Percentiles rank a stretch among this genome's conserved stretches.
Evolutionary conservation across 1,284 basidiomycete genomes (phyloP).

Genomic region (Heterobasidion parviporum): DNA sequence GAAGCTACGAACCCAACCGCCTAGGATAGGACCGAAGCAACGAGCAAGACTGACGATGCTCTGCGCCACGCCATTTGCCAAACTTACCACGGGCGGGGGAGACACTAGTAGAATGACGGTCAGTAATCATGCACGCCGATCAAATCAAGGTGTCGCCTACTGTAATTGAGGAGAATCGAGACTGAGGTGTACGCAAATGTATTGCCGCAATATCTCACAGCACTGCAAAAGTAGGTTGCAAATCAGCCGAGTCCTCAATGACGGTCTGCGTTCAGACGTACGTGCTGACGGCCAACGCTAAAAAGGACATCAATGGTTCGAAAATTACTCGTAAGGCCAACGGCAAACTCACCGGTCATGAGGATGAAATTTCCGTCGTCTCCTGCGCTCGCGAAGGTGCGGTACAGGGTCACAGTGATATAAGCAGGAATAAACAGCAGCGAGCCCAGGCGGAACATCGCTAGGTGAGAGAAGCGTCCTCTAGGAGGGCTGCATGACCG

Average conservation of each 20-base stretch:
- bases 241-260: not conserved
- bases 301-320: conserved; percentile 6
- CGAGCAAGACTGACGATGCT: conserved; percentile 78
- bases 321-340: conserved; percentile 5
- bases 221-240: conserved; percentile 17
- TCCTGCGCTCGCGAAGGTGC: conserved; percentile 50
- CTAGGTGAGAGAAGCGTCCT: conserved; percentile 75
- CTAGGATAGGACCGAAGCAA: conserved; percentile 71
- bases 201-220: conserved; percentile 65
- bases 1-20: conserved; percentile 52
- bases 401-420: conserved; percentile 63
- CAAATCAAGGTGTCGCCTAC: conserved; percentile 28
- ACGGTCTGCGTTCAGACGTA: conserved; percentile 27
- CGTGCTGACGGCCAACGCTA: conserved; percentile 68
- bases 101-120: conserved; percentile 46
- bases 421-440: conserved; percentile 74
- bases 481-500: conserved; percentile 42
- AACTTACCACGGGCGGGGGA: conserved; percentile 66
- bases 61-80: conserved; percentile 76
- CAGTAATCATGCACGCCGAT: not conserved
- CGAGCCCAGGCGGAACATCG: conserved; percentile 79
- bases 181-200: conserved; percentile 77
- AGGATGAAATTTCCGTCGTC: conserved; percentile 60
- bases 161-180: conserved; percentile 75
- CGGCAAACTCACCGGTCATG: conserved; percentile 50